These are phyloP conservation scores for Mortierella polycephala DNA, from an alignment of 371 early-diverging fungal species.

Conservation along the genomic window DNA sequence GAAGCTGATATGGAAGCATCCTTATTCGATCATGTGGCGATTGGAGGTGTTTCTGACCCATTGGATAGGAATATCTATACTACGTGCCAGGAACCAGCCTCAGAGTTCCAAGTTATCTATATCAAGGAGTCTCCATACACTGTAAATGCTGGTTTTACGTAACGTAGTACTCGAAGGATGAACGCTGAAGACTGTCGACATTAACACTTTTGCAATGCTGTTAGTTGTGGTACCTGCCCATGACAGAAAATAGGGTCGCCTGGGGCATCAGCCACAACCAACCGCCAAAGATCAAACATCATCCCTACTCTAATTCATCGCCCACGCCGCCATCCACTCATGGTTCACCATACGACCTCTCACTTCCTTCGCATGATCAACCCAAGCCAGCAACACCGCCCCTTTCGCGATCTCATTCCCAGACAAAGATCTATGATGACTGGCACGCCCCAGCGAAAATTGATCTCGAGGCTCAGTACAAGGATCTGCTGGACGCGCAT, in stretches of 20 bases:
- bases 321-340: background rate
- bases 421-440: conserved; percentile 29
- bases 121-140: conserved; percentile 28
- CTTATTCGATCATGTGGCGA: conserved; percentile 16
- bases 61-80: conserved; percentile 24
- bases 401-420: conserved; percentile 6
- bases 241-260: conserved; percentile 20
- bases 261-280: conserved; percentile 26
- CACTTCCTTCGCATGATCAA: background rate
- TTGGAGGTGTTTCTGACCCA: conserved; percentile 14
- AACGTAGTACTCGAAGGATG: background rate
- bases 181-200: background rate
- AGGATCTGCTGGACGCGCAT: conserved; percentile 17
- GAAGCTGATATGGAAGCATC: conserved; percentile 40
- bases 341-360: background rate
- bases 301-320: conserved; percentile 12
- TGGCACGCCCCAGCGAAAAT: conserved; percentile 11
- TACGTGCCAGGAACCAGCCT: background rate
- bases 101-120: conserved; percentile 20
- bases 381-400: conserved; percentile 3
- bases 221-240: conserved; percentile 41
- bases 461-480: conserved; percentile 13
- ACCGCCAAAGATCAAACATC: conserved; percentile 21
- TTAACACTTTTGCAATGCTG: conserved; percentile 1
- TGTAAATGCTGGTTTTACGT: conserved; percentile 8